Percentiles rank a stretch among this genome's conserved stretches.
These are phyloP conservation scores for Cryptococcus wingfieldii DNA, from an alignment of 1,284 basidiomycete genomes.

Conservation along the genomic window DNA sequence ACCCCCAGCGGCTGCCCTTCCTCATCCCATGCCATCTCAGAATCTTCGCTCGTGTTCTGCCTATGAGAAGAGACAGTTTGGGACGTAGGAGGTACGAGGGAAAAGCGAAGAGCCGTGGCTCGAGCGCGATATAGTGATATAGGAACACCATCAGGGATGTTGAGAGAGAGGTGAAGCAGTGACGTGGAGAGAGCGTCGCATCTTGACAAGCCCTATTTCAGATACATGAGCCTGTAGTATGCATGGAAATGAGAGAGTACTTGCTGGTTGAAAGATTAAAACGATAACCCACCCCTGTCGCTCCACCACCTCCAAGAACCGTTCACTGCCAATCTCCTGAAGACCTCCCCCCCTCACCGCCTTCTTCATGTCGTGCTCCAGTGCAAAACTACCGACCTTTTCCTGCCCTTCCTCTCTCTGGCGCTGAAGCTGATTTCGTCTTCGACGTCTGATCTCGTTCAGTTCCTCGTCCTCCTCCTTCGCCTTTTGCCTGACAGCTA, in stretches of 20 bases:
- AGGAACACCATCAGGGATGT: constrained; percentile 7
- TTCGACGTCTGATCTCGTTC: constrained; percentile 9
- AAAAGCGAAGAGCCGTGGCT: constrained; percentile 40
- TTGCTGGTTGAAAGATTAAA: constrained; percentile 45
- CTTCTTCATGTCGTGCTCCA: constrained; percentile 1
- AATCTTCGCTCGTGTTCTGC: constrained; percentile 1
- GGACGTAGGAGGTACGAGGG: constrained; percentile 22
- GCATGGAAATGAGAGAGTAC: constrained; percentile 10
- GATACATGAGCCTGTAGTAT: neutral
- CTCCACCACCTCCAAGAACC: constrained; percentile 41
- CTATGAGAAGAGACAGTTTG: neutral
- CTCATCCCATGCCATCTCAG: constrained; percentile 13
- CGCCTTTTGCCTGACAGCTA: constrained; percentile 4
- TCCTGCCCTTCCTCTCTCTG: constrained; percentile 7
- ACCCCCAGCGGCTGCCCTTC: constrained; percentile 12
- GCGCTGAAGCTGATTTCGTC: constrained; percentile 11
- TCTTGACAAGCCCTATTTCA: constrained; percentile 32
- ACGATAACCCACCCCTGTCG: constrained; percentile 38
- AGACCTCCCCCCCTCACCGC: constrained; percentile 21
- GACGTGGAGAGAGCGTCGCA: constrained; percentile 33
- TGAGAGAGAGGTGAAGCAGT: constrained; percentile 29
- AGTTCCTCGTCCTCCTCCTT: constrained; percentile 16
- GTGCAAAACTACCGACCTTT: constrained; percentile 1
- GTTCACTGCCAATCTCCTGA: constrained; percentile 37
- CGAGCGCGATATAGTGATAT: constrained; percentile 30